phyloP scores from a whole-genome alignment of 305 asterid species.

The Caryopteris hybrid region DNA sequence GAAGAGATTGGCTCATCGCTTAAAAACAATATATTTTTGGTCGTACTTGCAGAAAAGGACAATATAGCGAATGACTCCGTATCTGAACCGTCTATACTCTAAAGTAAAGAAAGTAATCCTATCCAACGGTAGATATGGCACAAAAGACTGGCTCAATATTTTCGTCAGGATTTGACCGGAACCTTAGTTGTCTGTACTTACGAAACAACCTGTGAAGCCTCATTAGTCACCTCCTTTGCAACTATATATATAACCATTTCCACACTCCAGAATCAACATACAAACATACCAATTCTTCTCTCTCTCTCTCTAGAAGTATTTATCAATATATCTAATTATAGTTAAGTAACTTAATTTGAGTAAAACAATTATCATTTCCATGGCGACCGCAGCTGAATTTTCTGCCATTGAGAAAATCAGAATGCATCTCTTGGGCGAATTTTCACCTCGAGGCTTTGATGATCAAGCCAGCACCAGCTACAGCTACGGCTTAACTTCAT shows the following conservation, averaged over 20 bases:
- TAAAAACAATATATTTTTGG: too few relatives aligned
- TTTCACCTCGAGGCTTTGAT: not conserved
- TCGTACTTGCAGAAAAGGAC: not conserved
- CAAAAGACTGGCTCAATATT: not conserved
- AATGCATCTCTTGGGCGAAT: constrained; percentile 37
- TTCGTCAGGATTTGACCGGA: not conserved
- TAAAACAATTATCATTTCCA: not conserved
- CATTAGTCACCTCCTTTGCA: not conserved
- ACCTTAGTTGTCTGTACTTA: not conserved
- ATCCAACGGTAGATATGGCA: not conserved
- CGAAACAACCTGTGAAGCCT: not conserved
- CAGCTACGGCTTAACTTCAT: not conserved
- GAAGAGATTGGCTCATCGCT: not conserved
- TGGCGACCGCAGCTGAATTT: constrained; percentile 24
- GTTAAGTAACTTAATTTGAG: not conserved
- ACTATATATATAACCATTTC: not conserved
- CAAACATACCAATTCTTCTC: too few relatives aligned
- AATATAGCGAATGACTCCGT: not conserved
- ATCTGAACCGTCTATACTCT: not conserved
- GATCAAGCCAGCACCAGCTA: not conserved
- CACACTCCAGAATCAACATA: not conserved
- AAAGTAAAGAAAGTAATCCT: not conserved
- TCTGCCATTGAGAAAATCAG: constrained; percentile 35
- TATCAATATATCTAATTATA: not conserved
- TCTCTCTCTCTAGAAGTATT: not conserved